A percentile compares a stretch with the other conserved stretches of the same genome.
phyloP scores from a whole-genome alignment of 345 rosid species.

The Turnera subulata region DNA sequence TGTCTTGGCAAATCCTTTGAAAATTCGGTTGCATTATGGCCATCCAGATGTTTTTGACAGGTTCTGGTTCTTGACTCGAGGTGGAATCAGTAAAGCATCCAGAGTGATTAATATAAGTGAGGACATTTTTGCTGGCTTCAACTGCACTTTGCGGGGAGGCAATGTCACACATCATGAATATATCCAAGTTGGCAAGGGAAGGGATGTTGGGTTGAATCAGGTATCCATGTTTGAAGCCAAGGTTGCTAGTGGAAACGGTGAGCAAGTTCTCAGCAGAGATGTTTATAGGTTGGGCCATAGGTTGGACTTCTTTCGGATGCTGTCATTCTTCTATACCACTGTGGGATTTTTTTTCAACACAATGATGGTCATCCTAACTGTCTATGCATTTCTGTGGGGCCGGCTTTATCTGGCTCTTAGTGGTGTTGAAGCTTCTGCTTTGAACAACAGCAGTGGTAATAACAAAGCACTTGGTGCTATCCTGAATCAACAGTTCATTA shows the following conservation, averaged over 20 bases:
- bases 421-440: constrained; percentile 75
- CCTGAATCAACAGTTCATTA: constrained; percentile 78
- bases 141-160: constrained; percentile 96
- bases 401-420: constrained; percentile 89
- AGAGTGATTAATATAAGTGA: constrained; percentile 95
- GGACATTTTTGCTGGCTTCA: constrained; percentile 99
- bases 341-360: constrained; percentile 96
- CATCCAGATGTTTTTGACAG: constrained; percentile 98
- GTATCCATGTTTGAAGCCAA: constrained; percentile 98
- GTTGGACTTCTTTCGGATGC: constrained; percentile 93
- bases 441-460: constrained; percentile 38
- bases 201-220: constrained; percentile 98
- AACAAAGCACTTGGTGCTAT: constrained; percentile 60
- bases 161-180: constrained; percentile 97
- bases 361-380: constrained; percentile 85
- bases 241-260: constrained; percentile 99
- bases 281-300: constrained; percentile 96
- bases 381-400: constrained; percentile 92
- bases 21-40: constrained; percentile 97
- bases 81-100: constrained; percentile 97
- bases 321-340: constrained; percentile 90
- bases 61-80: constrained; percentile 96
- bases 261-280: constrained; percentile 95
- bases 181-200: constrained; percentile 96
- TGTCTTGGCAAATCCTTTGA: constrained; percentile 91